These are phyloP conservation scores for Fusarium mundagurra DNA, from an alignment of 2,329 filamentous ascomycete genomes.

Conservation along the genomic window DNA sequence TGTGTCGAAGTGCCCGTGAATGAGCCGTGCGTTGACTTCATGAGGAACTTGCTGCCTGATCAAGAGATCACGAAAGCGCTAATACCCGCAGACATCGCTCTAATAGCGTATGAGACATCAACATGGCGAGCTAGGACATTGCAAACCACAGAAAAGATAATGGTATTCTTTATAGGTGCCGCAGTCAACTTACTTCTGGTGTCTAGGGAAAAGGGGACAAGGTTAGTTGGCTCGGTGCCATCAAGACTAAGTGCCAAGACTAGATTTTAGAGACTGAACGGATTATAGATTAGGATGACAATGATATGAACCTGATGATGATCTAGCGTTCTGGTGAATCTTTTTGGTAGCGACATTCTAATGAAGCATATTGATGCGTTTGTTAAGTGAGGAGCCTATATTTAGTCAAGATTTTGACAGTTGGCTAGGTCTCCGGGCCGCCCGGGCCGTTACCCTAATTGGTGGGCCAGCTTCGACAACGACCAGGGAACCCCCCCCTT, in stretches of 20 bases:
- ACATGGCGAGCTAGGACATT: too few species aligned
- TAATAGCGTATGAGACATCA: accelerated
- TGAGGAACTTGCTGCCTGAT: neutral
- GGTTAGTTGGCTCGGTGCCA: neutral
- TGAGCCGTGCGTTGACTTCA: accelerated
- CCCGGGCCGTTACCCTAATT: neutral
- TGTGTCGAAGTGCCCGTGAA: accelerated
- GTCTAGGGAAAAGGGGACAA: accelerated
- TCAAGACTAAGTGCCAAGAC: accelerated
- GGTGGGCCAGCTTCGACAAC: neutral
- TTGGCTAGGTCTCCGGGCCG: neutral
- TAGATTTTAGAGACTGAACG: accelerated
- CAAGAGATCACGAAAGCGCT: neutral
- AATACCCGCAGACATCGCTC: neutral
- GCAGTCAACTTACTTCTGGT: neutral
- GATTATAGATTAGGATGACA: accelerated
- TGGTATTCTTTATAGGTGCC: accelerated
- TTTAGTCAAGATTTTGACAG: neutral
- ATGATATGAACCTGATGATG: accelerated
- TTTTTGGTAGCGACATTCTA: accelerated
- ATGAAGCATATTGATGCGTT: neutral
- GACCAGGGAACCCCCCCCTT: neutral
- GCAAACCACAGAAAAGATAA: too few species aligned
- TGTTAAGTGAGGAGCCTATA: accelerated
- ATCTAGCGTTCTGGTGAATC: accelerated